Percentiles rank a stretch among this genome's conserved stretches.
Evolutionary conservation across 768 basidiomycete genomes (phyloP).

Genomic region (Tremella fuciformis): DNA sequence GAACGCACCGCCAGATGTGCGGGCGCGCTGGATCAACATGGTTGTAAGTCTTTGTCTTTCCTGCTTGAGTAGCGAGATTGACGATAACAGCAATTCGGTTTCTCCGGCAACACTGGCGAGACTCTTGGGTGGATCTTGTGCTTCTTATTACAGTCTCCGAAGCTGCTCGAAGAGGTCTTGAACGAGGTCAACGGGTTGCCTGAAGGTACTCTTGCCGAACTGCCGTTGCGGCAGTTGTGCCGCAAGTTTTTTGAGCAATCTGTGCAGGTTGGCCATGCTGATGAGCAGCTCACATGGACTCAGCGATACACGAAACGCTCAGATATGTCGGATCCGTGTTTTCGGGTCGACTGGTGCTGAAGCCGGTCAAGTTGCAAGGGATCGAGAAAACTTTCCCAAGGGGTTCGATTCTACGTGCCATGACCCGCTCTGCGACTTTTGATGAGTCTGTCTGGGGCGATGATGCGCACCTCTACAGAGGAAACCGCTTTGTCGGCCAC

Average conservation of each 20-base stretch:
- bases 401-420: constrained; percentile 2
- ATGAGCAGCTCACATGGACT: neutral
- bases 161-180: constrained; percentile 2
- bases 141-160: neutral
- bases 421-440: neutral
- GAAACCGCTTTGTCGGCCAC: neutral
- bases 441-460: neutral
- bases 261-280: neutral
- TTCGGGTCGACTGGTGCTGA: constrained; percentile 1
- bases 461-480: neutral
- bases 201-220: neutral
- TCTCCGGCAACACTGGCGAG: constrained; percentile 1
- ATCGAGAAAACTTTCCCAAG: neutral
- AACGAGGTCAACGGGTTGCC: neutral
- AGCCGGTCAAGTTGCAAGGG: neutral
- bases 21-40: constrained; percentile 8
- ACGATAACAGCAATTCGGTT: constrained; percentile 1
- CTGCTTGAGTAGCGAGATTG: neutral
- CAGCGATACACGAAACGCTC: neutral
- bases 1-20: neutral
- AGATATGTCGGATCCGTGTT: neutral
- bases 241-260: neutral
- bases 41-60: neutral
- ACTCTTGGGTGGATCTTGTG: constrained; percentile 1
- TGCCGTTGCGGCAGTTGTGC: neutral